phyloP scores from a whole-genome alignment of 441 rosid genomes.

The Adansonia rubrostipa region DNA sequence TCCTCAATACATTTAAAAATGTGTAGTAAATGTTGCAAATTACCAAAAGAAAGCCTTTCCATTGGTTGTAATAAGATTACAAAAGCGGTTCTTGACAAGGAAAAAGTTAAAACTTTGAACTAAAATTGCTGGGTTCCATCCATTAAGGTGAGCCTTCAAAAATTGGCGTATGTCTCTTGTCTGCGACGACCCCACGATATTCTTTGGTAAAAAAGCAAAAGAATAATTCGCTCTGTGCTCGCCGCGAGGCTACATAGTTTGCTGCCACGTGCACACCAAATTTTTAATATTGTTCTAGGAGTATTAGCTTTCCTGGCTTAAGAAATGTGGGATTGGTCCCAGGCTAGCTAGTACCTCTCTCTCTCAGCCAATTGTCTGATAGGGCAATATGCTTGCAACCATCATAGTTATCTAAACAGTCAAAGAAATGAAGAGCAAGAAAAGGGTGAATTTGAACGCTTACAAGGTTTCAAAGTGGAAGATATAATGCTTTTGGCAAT shows the following conservation, averaged over 20 bases:
- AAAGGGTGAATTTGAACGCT: neutral
- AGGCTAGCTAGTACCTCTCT: neutral
- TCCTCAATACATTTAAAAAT: too few species aligned
- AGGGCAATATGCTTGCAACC: neutral
- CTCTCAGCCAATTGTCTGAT: neutral
- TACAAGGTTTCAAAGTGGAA: neutral
- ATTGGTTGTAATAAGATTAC: too few species aligned
- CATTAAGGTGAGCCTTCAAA: too few species aligned
- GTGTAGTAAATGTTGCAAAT: too few species aligned
- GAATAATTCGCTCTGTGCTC: conserved; percentile 53
- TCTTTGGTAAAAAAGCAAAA: conserved; percentile 54
- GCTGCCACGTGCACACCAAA: too few species aligned
- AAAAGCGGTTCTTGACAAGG: too few species aligned
- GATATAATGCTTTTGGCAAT: neutral
- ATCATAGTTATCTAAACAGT: neutral
- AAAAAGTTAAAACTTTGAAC: too few species aligned
- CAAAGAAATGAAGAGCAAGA: neutral
- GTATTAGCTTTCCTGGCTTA: neutral
- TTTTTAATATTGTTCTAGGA: neutral
- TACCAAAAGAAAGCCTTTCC: too few species aligned
- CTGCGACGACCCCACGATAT: conserved; percentile 45
- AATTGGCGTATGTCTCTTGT: too few species aligned
- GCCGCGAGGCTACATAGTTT: neutral
- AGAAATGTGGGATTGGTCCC: neutral
- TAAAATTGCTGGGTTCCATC: too few species aligned